These are phyloP conservation scores for Calvatia gigantea DNA, from an alignment of 768 basidiomycete species.

Conservation along the genomic window DNA sequence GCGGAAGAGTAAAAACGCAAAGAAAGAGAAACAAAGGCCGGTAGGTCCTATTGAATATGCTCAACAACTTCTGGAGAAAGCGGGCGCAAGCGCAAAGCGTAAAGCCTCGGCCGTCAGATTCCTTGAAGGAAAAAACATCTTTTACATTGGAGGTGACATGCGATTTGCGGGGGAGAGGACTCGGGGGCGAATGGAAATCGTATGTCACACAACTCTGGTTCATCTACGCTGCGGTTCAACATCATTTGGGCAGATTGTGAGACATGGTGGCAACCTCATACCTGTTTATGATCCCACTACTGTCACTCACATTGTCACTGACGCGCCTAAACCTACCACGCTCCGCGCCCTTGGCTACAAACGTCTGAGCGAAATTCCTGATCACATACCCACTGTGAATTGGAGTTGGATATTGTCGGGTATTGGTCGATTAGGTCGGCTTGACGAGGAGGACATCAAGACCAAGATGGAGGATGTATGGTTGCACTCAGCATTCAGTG, in stretches of 20 bases:
- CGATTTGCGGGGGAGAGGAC: slow-evolving; percentile 47
- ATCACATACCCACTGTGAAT: slow-evolving; percentile 58
- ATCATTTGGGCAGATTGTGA: slow-evolving; percentile 46
- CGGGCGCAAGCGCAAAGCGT: slow-evolving; percentile 9
- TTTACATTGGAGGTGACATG: slow-evolving; percentile 59
- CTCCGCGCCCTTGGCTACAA: slow-evolving; percentile 46
- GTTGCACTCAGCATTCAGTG: slow-evolving; percentile 42
- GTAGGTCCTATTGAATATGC: slow-evolving; percentile 55
- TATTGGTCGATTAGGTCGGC: slow-evolving; percentile 20
- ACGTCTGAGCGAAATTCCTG: slow-evolving; percentile 52
- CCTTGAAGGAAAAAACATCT: slow-evolving; percentile 52
- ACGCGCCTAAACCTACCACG: slow-evolving; percentile 27
- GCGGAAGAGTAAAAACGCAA: slow-evolving; percentile 18
- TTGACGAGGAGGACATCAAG: slow-evolving; percentile 25
- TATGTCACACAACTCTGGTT: slow-evolving; percentile 32
- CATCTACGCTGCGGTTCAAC: not conserved
- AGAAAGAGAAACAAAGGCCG: slow-evolving; percentile 37
- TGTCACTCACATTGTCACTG: slow-evolving; percentile 70
- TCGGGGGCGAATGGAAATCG: slow-evolving; percentile 55
- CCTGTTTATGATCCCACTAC: slow-evolving; percentile 50
- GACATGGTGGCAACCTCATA: slow-evolving; percentile 58
- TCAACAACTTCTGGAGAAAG: slow-evolving; percentile 34
- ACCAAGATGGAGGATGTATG: slow-evolving; percentile 33
- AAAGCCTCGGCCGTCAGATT: slow-evolving; percentile 24
- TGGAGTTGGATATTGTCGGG: slow-evolving; percentile 60